Evolutionary conservation across 2,329 filamentous ascomycete genomes (phyloP).

Genomic region (Aspergillus sclerotialis): DNA sequence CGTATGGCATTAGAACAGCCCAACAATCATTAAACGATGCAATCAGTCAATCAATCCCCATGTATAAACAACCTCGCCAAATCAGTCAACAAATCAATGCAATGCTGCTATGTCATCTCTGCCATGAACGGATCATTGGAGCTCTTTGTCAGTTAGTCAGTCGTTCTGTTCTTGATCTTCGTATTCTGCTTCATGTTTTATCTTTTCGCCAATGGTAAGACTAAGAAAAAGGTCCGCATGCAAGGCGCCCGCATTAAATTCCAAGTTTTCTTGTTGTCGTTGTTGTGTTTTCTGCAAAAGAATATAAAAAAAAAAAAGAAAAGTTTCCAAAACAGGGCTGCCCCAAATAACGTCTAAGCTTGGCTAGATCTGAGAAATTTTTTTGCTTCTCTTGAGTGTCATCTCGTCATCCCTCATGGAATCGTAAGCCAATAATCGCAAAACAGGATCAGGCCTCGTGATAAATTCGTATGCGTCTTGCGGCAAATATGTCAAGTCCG

Average conservation of each 20-base stretch:
- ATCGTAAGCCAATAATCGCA: constrained; percentile 38
- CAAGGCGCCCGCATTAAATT: constrained; percentile 18
- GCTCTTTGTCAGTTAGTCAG: constrained; percentile 4
- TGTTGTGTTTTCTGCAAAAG: constrained; percentile 20
- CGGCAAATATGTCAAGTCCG: constrained; percentile 30
- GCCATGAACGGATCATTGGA: constrained; percentile 19
- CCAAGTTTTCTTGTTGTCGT: constrained; percentile 19
- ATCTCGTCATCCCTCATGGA: constrained; percentile 44
- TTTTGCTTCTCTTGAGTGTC: constrained; percentile 35
- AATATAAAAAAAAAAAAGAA: constrained; percentile 21
- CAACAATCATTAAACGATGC: constrained; percentile 25
- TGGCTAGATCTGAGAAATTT: constrained; percentile 34
- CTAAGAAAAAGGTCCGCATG: constrained; percentile 15
- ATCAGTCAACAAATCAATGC: constrained; percentile 18
- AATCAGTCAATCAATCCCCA: too few species aligned
- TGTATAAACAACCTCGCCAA: constrained; percentile 25
- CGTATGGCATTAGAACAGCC: constrained; percentile 7
- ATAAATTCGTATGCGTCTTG: constrained; percentile 36
- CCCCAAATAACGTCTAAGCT: constrained; percentile 37
- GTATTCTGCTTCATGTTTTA: constrained; percentile 25
- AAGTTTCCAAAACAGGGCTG: constrained; percentile 30
- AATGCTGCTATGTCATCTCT: constrained; percentile 32
- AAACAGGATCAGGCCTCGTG: constrained; percentile 31
- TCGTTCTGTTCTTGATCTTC: constrained; percentile 29
- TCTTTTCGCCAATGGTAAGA: constrained; percentile 5